A percentile compares a stretch with the other conserved stretches of the same genome.
Evolutionary conservation across 805 yeast genomes (phyloP).

Genomic region (Wickerhamomyces rabaulensis): DNA sequence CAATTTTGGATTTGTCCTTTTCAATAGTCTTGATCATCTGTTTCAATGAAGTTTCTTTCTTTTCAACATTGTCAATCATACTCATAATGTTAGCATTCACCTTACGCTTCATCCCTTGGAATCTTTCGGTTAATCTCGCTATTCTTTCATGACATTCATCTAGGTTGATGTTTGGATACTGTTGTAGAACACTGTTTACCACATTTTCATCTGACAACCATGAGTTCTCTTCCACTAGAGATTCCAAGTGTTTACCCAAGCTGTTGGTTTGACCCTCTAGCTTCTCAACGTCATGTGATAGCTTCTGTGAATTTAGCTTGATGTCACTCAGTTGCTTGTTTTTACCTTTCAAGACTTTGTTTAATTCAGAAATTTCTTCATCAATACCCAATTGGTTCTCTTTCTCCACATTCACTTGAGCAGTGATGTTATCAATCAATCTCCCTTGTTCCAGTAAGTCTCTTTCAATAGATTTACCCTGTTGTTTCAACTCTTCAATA

Average conservation of each 20-base stretch:
- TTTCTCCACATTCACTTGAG: constrained; percentile 31
- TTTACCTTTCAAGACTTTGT: constrained; percentile 38
- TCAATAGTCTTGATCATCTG: constrained; percentile 83
- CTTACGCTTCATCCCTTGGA: constrained; percentile 67
- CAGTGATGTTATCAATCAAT: constrained; percentile 23
- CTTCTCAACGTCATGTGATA: constrained; percentile 51
- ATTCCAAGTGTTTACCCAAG: constrained; percentile 36
- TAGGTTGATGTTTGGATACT: constrained; percentile 58
- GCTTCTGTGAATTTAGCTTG: constrained; percentile 47
- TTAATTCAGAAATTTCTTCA: constrained; percentile 68
- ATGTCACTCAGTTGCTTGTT: constrained; percentile 35
- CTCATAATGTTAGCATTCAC: constrained; percentile 85
- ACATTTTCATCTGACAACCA: constrained; percentile 71
- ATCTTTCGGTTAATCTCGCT: constrained; percentile 49
- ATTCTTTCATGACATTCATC: constrained; percentile 57
- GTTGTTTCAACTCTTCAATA: constrained; percentile 31
- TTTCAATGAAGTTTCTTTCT: constrained; percentile 71
- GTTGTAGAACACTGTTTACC: constrained; percentile 50
- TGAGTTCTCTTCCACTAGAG: constrained; percentile 48
- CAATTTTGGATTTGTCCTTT: constrained; percentile 83
- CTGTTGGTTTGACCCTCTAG: constrained; percentile 32
- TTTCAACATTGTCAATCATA: constrained; percentile 87
- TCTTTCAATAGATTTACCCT: constrained; percentile 19
- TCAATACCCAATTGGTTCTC: constrained; percentile 60
- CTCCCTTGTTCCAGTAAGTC: constrained; percentile 26